Evolutionary conservation across 2,329 filamentous ascomycete genomes (phyloP).

Genomic region (Curvularia verruculosa): DNA sequence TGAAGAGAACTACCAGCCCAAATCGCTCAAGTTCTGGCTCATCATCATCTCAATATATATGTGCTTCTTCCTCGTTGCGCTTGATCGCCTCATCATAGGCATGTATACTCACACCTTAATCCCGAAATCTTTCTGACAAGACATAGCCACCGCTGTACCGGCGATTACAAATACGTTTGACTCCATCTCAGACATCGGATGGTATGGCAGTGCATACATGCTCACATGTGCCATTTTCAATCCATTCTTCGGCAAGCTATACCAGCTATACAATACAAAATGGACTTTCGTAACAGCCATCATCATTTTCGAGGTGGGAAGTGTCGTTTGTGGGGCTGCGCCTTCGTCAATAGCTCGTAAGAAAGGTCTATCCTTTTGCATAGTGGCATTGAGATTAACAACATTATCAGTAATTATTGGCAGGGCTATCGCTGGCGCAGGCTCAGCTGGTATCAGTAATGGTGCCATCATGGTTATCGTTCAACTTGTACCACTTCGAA

Average conservation of each 20-base stretch:
- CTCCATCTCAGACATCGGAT: conserved; percentile 36
- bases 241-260: conserved; percentile 55
- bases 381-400: background rate
- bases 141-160: conserved; percentile 32
- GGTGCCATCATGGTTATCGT: conserved; percentile 54
- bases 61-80: conserved; percentile 34
- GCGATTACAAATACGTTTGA: conserved; percentile 36
- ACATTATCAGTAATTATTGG: conserved; percentile 51
- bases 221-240: conserved; percentile 55
- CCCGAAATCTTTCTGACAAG: background rate
- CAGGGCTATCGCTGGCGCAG: conserved; percentile 56
- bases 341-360: conserved; percentile 48
- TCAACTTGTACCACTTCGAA: conserved; percentile 50
- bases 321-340: conserved; percentile 48
- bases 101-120: background rate
- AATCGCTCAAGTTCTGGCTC: conserved; percentile 32
- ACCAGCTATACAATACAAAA: conserved; percentile 54
- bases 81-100: conserved; percentile 29
- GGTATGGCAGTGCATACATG: conserved; percentile 50
- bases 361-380: no score
- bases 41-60: conserved; percentile 34
- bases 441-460: conserved; percentile 47
- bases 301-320: conserved; percentile 53
- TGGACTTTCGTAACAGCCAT: conserved; percentile 46
- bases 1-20: conserved; percentile 33